A percentile compares a stretch with the other conserved stretches of the same genome.
Evolutionary conservation across 2,329 filamentous ascomycete species (phyloP).

Genomic region (Sarocladiaceae sp.): DNA sequence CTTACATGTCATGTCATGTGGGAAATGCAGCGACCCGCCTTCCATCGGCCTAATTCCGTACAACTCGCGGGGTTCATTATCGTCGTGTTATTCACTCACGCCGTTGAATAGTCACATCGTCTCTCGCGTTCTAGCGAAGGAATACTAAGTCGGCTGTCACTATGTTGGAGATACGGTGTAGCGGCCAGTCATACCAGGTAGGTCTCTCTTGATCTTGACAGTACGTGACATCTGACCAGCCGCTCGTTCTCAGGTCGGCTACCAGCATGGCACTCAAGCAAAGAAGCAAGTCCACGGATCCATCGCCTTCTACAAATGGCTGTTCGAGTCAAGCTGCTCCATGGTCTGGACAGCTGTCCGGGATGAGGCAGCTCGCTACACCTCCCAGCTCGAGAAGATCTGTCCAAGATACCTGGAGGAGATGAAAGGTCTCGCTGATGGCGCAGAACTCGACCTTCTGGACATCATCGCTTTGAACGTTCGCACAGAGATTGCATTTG

Average conservation of each 20-base stretch:
- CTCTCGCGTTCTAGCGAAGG: no score
- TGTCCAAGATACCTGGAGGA: slow-evolving; percentile 23
- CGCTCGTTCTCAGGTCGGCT: slow-evolving; percentile 23
- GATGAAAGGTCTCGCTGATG: slow-evolving; percentile 46
- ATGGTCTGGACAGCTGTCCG: slow-evolving; percentile 22
- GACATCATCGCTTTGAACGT: slow-evolving; percentile 54
- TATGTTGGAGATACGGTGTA: slow-evolving; percentile 1
- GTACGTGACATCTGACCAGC: not conserved
- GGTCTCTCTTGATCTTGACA: not conserved
- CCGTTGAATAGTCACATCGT: no score
- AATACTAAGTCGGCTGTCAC: not conserved
- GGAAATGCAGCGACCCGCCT: no score
- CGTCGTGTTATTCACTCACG: no score
- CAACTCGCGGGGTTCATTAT: no score
- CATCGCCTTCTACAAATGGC: slow-evolving; percentile 27
- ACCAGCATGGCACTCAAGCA: slow-evolving; percentile 25
- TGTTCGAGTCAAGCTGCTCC: slow-evolving; percentile 26
- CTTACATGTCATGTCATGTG: no score
- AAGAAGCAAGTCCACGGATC: slow-evolving; percentile 23
- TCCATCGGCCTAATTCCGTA: no score
- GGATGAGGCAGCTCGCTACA: not conserved
- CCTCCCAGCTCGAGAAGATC: slow-evolving; percentile 8
- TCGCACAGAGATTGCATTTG: slow-evolving; percentile 51
- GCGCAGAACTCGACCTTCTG: slow-evolving; percentile 35
- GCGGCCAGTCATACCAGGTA: slow-evolving; percentile 1